phyloP scores from a whole-genome alignment of 1,284 basidiomycete species.

The Trichosporon sp. region DNA sequence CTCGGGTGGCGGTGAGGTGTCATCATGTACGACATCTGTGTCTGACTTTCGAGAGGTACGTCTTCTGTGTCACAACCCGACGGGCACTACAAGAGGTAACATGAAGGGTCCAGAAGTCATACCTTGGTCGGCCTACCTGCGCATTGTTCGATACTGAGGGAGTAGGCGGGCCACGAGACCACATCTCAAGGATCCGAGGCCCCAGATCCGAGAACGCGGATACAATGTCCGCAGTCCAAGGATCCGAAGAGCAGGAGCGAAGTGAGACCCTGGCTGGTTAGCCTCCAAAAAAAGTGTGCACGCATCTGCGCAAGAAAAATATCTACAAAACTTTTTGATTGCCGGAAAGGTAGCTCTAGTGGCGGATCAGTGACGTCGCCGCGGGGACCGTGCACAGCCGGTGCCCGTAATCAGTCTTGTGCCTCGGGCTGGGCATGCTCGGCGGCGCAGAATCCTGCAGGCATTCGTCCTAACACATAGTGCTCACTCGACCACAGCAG shows the following conservation, averaged over 20 bases:
- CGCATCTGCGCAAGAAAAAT: background rate
- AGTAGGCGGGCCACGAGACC: conserved; percentile 1
- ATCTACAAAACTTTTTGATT: background rate
- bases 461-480: background rate
- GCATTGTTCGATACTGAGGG: background rate
- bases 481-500: background rate
- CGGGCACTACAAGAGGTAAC: background rate
- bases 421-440: background rate
- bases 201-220: background rate
- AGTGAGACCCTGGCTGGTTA: background rate
- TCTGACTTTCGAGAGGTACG: background rate
- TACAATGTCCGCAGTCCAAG: background rate
- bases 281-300: background rate
- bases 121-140: background rate
- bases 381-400: background rate
- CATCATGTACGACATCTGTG: background rate
- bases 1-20: background rate
- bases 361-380: conserved; percentile 2
- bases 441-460: conserved; percentile 4
- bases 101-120: background rate
- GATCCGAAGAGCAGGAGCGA: conserved; percentile 4
- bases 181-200: conserved; percentile 3
- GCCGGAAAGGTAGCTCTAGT: background rate
- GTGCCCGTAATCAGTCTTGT: background rate
- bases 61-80: background rate